A percentile compares a stretch with the other conserved stretches of the same genome.
phyloP scores from a whole-genome alignment of 768 basidiomycete species.

The Auricularia sp. region DNA sequence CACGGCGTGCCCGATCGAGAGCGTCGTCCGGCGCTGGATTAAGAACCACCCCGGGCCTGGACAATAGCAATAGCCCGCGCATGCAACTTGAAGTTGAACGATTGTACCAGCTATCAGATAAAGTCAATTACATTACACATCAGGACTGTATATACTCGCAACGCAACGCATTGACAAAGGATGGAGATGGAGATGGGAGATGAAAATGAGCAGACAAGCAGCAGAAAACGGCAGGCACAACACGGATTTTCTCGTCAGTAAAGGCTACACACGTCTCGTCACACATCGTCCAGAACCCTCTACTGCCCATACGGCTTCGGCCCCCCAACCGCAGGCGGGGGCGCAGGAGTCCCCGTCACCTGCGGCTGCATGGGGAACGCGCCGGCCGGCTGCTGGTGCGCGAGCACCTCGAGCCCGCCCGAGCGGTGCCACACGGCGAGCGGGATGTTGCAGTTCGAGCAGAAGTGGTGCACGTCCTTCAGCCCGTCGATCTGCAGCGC shows the following conservation, averaged over 20 bases:
- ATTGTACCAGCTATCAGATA: too few species aligned
- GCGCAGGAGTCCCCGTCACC: neutral
- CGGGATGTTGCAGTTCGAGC: neutral
- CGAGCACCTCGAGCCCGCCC: neutral
- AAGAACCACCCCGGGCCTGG: constrained; percentile 33
- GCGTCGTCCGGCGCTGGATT: constrained; percentile 48
- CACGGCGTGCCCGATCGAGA: constrained; percentile 50
- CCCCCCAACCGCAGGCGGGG: neutral
- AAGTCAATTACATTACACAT: too few species aligned
- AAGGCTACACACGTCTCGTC: too few species aligned
- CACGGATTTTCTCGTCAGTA: too few species aligned
- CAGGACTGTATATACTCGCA: too few species aligned
- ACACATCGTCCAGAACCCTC: too few species aligned
- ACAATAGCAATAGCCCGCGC: too few species aligned
- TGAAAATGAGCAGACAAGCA: too few species aligned
- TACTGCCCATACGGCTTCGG: neutral
- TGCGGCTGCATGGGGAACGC: neutral
- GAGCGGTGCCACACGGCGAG: neutral
- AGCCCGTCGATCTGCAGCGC: neutral
- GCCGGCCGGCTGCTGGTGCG: neutral
- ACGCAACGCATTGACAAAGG: too few species aligned
- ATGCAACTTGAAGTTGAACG: too few species aligned
- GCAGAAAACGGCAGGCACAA: too few species aligned
- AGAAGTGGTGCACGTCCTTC: constrained; percentile 1
- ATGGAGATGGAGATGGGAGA: too few species aligned